Base-by-base conservation (phyloP, 768 basidiomycete species). In the Cystobasidium tubakii region DNA sequence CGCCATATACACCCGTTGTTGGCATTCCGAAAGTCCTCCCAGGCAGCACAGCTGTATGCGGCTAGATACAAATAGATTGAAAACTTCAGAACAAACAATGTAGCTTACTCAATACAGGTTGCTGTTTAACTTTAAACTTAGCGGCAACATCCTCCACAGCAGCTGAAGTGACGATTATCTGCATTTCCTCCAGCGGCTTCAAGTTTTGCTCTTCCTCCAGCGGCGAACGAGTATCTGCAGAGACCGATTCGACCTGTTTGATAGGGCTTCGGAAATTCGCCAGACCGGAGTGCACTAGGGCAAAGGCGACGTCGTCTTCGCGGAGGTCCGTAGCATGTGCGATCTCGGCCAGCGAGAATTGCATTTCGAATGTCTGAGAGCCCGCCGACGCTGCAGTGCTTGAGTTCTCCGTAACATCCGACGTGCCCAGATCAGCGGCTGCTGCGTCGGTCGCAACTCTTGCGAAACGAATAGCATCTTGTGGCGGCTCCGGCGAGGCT, bases 231-330 rank as follows among this genome's bases (percentile, higher is more conserved):
- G n/a, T n/a, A n/a, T n/a, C n/a, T n/a, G n/a, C n/a, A n/a, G n/a
- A n/a, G n/a, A n/a, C n/a, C n/a, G n/a, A n/a, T n/a, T n/a, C n/a
- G n/a, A n/a, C n/a, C n/a, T n/a, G n/a, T n/a, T n/a, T n/a, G n/a
- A 55, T n/a, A n/a, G 69, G 54, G n/a, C 46, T 81, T 66, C 85
- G 80, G 46, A 84, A 82, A 67, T 81, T 82, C 21, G 96, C 84
- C 67, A 97, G 81, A 33, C 92, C 92, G 74, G 90, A 88, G 79
- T 94, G 92, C 71, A 90, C 88, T 77, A 98, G 81, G 1, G 93
- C 91, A 81, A 91, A 93, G 0, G 91, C 89, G 0, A 88, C 87
- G 80, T 98, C 95, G 70, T 96, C 91, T 0, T 88, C 81, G 0
- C 90, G 86, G 66, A 98, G 83, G 81, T 90, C 88, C 60, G 91